Percentiles rank a stretch among this genome's conserved stretches.
Conservation (phyloP, 208 protist genomes). For the Borovskyia barvae region DNA sequence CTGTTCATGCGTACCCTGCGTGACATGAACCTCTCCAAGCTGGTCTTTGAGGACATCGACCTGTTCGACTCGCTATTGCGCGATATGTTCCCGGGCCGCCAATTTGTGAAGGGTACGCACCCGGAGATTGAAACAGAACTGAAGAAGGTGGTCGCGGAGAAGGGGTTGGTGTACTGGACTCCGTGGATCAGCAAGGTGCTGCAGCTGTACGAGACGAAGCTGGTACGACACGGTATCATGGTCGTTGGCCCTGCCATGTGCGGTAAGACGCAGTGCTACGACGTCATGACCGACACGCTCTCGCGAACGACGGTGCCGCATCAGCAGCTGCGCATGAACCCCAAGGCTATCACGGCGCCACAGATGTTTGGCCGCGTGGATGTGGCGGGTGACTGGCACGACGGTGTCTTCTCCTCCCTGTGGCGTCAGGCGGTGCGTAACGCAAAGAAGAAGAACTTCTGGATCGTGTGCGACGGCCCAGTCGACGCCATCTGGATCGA, state of each 20-base stretch:
- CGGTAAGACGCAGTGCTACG: conserved; percentile 94
- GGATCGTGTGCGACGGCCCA: conserved; percentile 97
- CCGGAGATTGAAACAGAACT: conserved; percentile 91
- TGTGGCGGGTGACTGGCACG: conserved; percentile 94
- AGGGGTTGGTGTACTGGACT: conserved; percentile 81
- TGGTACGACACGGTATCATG: conserved; percentile 96
- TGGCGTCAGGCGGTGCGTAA: conserved; percentile 88
- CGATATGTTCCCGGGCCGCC: conserved; percentile 93
- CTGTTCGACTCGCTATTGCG: conserved; percentile 96
- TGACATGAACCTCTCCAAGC: conserved; percentile 98
- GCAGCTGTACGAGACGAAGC: conserved; percentile 95
- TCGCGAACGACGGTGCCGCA: conserved; percentile 84
- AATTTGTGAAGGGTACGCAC: conserved; percentile 90
- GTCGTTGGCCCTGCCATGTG: conserved; percentile 92
- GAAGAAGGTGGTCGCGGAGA: conserved; percentile 82
- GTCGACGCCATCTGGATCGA: conserved; percentile 99
- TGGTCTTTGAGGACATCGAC: conserved; percentile 97
- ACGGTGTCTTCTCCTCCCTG: conserved; percentile 94
- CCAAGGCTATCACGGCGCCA: conserved; percentile 93
- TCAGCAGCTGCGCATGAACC: conserved; percentile 94
- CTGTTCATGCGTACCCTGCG: conserved; percentile 96
- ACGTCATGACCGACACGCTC: conserved; percentile 88
- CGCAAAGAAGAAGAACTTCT: conserved; percentile 92
- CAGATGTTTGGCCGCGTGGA: conserved; percentile 97
- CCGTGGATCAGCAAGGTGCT: conserved; percentile 93